Percentiles rank a stretch among this genome's conserved stretches.
Evolutionary conservation across 2,329 filamentous ascomycete genomes (phyloP).

Genomic region (Chaetomiaceae sp.): DNA sequence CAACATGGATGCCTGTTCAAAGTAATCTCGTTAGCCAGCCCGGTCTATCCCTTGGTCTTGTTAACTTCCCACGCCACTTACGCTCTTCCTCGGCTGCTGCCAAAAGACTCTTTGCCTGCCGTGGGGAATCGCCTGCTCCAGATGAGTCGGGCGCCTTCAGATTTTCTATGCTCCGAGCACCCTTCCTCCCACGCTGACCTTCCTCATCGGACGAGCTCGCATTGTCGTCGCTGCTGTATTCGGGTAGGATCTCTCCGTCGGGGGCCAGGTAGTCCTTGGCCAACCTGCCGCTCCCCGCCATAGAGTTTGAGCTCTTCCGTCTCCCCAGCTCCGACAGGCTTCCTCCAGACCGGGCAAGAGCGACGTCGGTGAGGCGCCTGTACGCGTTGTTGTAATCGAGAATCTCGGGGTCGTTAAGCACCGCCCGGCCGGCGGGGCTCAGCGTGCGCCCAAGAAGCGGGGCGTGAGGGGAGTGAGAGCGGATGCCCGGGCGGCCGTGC

Average conservation of each 20-base stretch:
- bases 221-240: constrained; percentile 65
- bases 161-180: constrained; percentile 42
- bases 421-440: constrained; percentile 35
- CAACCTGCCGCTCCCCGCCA: constrained; percentile 49
- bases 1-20: constrained; percentile 49
- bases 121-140: constrained; percentile 33
- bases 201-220: constrained; percentile 61
- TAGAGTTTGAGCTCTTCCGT: constrained; percentile 47
- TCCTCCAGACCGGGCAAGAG: constrained; percentile 59
- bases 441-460: constrained; percentile 32
- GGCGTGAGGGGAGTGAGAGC: constrained; percentile 43
- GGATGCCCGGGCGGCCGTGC: constrained; percentile 44
- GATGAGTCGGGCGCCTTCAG: constrained; percentile 33
- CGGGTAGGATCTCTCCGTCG: constrained; percentile 59
- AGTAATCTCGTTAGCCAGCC: constrained; percentile 24
- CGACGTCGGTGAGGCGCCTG: constrained; percentile 65
- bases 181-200: constrained; percentile 55
- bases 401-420: constrained; percentile 56
- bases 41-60: neutral
- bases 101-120: constrained; percentile 56
- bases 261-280: constrained; percentile 63
- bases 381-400: constrained; percentile 68
- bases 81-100: constrained; percentile 76
- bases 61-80: constrained; percentile 39
- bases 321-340: constrained; percentile 57